Evolutionary conservation across 805 yeast species (phyloP), one percentile per base, ranked within the genome.

Genomic region (Teunomyces atbi): DNA sequence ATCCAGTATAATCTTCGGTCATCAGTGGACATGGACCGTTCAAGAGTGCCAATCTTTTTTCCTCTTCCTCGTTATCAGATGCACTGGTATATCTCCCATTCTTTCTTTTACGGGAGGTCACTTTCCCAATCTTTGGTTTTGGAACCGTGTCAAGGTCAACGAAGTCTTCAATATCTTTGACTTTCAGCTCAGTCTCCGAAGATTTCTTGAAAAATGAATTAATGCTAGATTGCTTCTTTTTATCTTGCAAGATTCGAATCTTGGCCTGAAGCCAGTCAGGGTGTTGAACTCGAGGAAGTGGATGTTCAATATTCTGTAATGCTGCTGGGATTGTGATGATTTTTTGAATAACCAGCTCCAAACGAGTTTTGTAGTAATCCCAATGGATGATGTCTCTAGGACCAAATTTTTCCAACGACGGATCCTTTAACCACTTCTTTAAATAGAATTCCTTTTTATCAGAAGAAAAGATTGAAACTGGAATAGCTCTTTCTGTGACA

Each of bases 251-350:
- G 5, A 68, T 68, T 2, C 76, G 74, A 45, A 92, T 81, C 48
- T 77, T 78, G 54, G 77, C 83, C 48, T 76, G 78, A 46, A 94
- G 72, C 99, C 99, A 94, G 26, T 85, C 94, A 0, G 99, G 99
- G 59, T 92, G 97, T 3, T 80, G 79, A 5, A 95, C 92, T 55
- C 97, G 74, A 4, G 97, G 97, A 37, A 95, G 97, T 0, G 99
- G 99, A 58, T 94, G 95, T 11, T 73, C 67, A 13, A 92, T 80
- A 44, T 82, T 81, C 68, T 94, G 99, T 45, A 92, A 72, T 5
- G 97, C 98, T 4, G 99, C 99, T 2, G 99, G 99, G 54, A 94
- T 92, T 0, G 97, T 86, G 55, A 94, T 88, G 57, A 94, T 89
- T 66, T 95, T 94, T 63, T 91, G 97, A 36, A 95, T 83, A 5